phyloP scores from a whole-genome alignment of 1,284 basidiomycete genomes.

The Athelia sp. region DNA sequence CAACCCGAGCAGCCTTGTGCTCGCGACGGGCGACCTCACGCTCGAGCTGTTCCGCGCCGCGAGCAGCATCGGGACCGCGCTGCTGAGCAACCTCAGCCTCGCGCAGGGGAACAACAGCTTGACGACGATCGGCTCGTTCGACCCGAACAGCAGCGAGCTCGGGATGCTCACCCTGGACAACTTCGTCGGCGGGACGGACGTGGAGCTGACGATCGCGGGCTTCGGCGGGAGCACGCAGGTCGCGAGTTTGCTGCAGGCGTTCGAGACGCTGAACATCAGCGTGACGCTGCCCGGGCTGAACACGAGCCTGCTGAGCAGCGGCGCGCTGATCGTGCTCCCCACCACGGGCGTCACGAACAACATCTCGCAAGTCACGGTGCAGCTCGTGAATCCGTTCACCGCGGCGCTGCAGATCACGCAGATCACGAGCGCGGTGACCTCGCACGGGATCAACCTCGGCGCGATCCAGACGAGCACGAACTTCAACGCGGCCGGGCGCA shows the following conservation, averaged over 20 bases:
- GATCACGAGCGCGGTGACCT: slow-evolving; percentile 60
- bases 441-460: slow-evolving; percentile 63
- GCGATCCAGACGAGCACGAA: slow-evolving; percentile 53
- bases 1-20: slow-evolving; percentile 59
- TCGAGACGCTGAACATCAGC: slow-evolving; percentile 56
- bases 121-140: slow-evolving; percentile 42
- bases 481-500: slow-evolving; percentile 51
- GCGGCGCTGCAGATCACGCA: slow-evolving; percentile 54
- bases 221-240: slow-evolving; percentile 60
- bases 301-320: slow-evolving; percentile 51
- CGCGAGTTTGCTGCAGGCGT: slow-evolving; percentile 55
- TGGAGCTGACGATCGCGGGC: slow-evolving; percentile 52
- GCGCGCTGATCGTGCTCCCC: slow-evolving; percentile 56
- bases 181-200: slow-evolving; percentile 62
- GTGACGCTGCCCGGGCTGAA: slow-evolving; percentile 61
- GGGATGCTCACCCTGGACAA: slow-evolving; percentile 64
- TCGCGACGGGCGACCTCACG: slow-evolving; percentile 46
- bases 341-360: slow-evolving; percentile 67
- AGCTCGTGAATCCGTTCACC: slow-evolving; percentile 68
- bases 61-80: slow-evolving; percentile 46
- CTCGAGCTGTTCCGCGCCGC: slow-evolving; percentile 35
- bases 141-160: slow-evolving; percentile 5
- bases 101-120: slow-evolving; percentile 55
- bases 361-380: slow-evolving; percentile 62
- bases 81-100: slow-evolving; percentile 56